These are phyloP conservation scores for Nicotiana paniculata DNA, from an alignment of 257 asterid genomes.

Conservation along the genomic window DNA sequence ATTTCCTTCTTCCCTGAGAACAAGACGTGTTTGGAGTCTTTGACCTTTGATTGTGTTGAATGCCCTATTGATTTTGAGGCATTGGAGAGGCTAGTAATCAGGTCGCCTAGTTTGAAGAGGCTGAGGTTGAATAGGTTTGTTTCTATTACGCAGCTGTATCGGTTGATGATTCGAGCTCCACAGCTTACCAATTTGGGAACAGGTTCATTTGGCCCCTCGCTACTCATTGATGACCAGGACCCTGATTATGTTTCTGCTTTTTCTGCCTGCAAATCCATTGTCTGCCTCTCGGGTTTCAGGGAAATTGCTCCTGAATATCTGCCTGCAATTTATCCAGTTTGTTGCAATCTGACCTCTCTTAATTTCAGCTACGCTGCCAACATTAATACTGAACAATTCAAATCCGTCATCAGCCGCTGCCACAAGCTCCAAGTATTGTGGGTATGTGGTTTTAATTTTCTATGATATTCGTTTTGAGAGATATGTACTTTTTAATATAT, in stretches of 20 bases:
- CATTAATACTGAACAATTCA: slow-evolving; percentile 36
- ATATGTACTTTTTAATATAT: neutral
- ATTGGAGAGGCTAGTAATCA: slow-evolving; percentile 36
- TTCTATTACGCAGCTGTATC: slow-evolving; percentile 30
- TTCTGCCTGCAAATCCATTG: slow-evolving; percentile 44
- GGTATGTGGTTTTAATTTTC: slow-evolving; percentile 24
- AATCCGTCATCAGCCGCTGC: slow-evolving; percentile 34
- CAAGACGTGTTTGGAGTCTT: slow-evolving; percentile 35
- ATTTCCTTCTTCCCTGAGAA: slow-evolving; percentile 40
- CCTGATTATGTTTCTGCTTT: slow-evolving; percentile 39
- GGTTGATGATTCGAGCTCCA: slow-evolving; percentile 46
- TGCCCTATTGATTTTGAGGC: slow-evolving; percentile 36
- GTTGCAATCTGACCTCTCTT: slow-evolving; percentile 43
- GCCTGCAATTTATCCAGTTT: slow-evolving; percentile 39
- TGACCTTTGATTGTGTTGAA: slow-evolving; percentile 44
- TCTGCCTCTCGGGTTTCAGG: slow-evolving; percentile 46
- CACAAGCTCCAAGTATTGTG: slow-evolving; percentile 43
- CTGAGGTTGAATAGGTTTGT: slow-evolving; percentile 34
- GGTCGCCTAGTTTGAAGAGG: slow-evolving; percentile 40
- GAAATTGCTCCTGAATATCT: slow-evolving; percentile 32
- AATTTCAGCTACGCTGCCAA: slow-evolving; percentile 45
- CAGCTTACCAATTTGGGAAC: slow-evolving; percentile 50
- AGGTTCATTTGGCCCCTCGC: slow-evolving; percentile 32
- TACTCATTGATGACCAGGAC: slow-evolving; percentile 28
- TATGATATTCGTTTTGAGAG: neutral